phyloP scores from a whole-genome alignment of 2,329 filamentous ascomycete species.

The Corinectria fuckeliana region DNA sequence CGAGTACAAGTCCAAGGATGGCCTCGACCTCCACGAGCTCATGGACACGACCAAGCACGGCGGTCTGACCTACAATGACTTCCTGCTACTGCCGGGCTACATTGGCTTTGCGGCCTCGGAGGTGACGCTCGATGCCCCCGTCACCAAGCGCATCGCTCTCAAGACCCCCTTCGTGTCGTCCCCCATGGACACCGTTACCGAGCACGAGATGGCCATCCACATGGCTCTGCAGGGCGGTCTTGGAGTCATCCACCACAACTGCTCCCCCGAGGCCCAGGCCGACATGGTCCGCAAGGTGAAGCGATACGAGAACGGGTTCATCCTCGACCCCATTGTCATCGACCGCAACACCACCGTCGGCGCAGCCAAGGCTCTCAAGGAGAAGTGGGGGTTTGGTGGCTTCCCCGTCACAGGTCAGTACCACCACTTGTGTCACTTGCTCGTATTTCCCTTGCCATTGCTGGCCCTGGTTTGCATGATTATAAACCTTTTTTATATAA shows the following conservation, averaged over 20 bases:
- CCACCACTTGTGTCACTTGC: slow-evolving; percentile 14
- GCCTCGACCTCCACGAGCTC: slow-evolving; percentile 83
- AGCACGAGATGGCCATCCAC: slow-evolving; percentile 99
- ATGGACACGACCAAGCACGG: slow-evolving; percentile 92
- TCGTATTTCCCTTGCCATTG: slow-evolving; percentile 16
- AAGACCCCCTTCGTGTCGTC: slow-evolving; percentile 98
- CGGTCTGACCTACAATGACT: slow-evolving; percentile 98
- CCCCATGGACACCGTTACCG: slow-evolving; percentile 99
- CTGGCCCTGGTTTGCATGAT: slow-evolving; percentile 66
- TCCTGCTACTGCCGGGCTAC: slow-evolving; percentile 94
- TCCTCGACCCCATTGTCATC: slow-evolving; percentile 93
- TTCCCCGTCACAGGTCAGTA: slow-evolving; percentile 97
- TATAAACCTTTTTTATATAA: slow-evolving; percentile 85
- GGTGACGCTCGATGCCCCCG: slow-evolving; percentile 85
- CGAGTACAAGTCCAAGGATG: slow-evolving; percentile 82
- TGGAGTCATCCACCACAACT: slow-evolving; percentile 99
- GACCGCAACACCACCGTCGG: slow-evolving; percentile 85
- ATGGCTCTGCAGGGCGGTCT: slow-evolving; percentile 89
- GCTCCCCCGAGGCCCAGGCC: slow-evolving; percentile 94
- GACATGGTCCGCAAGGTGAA: slow-evolving; percentile 99
- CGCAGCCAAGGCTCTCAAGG: slow-evolving; percentile 90
- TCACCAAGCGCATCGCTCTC: slow-evolving; percentile 94
- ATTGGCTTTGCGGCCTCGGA: slow-evolving; percentile 96
- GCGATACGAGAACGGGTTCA: slow-evolving; percentile 99
- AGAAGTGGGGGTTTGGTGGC: slow-evolving; percentile 98